Base-by-base conservation (phyloP, 441 rosid species). In the Gossypium lobatum region DNA sequence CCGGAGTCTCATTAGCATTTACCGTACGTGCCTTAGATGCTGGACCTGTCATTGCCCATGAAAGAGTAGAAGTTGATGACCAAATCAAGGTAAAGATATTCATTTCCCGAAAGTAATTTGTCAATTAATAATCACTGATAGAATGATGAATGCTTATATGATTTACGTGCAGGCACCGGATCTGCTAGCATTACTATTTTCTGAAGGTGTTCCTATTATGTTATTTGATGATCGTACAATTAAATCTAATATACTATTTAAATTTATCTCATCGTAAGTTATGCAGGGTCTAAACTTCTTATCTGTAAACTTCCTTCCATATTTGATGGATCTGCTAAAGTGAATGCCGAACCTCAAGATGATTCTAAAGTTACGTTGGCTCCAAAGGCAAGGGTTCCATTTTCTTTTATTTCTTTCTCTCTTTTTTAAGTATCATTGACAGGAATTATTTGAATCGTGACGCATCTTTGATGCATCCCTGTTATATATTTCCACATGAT, bases 1-100 rank as follows among this genome's bases (percentile, higher is more conserved):
- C 99, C 14, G 99, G 99, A 80, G 96, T 95, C 28, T 93, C 99
- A 45, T 74, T 91, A 81, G 97, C 95, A 48, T 95, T 89, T 80
- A 90, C 96, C 1, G 89, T 93, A 21, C 91, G 87, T 58, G 91
- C 90, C 64, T 74, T 95, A 69, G 98, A 95, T 90, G 88, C 98
- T 78, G 99, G 99, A 74, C 93, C 99, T 50, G 83, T 95, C 77
- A 88, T 95, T 86, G 89, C 96, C 67, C 50, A 52, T 64, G 78
- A 85, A 78, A 87, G 74, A 34, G 18, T 88, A 68, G 80, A 82
- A 78, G 83, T 95, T 13, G 93, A 92, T 84, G 90, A 91, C 73
- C 92, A 84, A 57, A 88, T 93, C 71, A 93, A 92, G 97, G 98
- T 92, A 66, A 2, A 55, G 60, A 20, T 70, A 63, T 61, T 78